These are phyloP conservation scores for Fomitopsis palustris DNA, from an alignment of 1,284 basidiomycete species.

Conservation along the genomic window DNA sequence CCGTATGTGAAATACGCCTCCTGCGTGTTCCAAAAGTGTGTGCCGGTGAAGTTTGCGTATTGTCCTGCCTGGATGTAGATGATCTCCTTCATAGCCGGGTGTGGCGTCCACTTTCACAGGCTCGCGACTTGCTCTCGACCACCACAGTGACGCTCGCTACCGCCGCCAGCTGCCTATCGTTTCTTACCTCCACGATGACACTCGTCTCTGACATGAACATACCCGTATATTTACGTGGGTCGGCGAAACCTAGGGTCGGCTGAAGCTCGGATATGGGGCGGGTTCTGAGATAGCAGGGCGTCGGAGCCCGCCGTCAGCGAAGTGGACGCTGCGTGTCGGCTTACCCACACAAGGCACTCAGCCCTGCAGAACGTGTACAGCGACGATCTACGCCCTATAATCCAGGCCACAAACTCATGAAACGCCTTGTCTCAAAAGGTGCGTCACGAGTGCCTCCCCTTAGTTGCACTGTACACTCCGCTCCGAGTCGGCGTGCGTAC, in stretches of 20 bases:
- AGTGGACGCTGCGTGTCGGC: slow-evolving; percentile 1
- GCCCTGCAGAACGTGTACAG: background rate
- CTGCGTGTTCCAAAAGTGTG: slow-evolving; percentile 81
- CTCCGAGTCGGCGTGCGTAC: background rate
- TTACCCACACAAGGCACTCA: slow-evolving; percentile 2
- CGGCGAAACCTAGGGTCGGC: slow-evolving; percentile 2
- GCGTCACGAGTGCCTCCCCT: background rate
- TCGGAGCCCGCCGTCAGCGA: slow-evolving; percentile 1
- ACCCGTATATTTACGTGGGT: background rate
- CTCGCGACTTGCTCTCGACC: slow-evolving; percentile 1
- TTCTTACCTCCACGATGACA: background rate
- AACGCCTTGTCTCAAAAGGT: slow-evolving; percentile 1
- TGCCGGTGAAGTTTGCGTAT: slow-evolving; percentile 63
- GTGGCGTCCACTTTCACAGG: background rate
- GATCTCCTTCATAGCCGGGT: slow-evolving; percentile 64
- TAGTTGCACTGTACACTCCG: background rate
- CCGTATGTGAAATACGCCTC: slow-evolving; percentile 61
- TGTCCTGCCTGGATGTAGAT: slow-evolving; percentile 72
- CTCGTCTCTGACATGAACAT: background rate
- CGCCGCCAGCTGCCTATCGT: background rate
- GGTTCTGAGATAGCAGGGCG: slow-evolving; percentile 1
- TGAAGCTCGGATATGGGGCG: slow-evolving; percentile 2
- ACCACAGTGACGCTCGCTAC: background rate
- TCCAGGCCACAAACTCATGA: background rate
- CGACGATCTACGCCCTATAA: background rate